Percentiles rank a stretch among this genome's conserved stretches.
Evolutionary conservation across 129 eudicot species (phyloP).

Genomic region (Artemisia argyi): DNA sequence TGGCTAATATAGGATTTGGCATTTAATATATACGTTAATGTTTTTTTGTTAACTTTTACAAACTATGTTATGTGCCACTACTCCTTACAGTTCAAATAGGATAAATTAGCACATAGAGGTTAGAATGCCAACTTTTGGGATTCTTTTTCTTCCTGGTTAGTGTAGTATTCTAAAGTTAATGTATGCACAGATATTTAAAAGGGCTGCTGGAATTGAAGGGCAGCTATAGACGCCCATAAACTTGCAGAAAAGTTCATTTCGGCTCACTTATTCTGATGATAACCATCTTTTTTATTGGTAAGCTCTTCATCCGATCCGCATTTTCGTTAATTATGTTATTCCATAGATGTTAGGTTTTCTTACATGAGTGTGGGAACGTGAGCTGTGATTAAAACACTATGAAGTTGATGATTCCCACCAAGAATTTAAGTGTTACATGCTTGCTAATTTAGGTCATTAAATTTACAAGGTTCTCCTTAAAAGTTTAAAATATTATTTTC

Average conservation of each 20-base stretch:
- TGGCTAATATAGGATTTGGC: no score
- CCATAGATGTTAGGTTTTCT: neutral
- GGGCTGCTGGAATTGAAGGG: constrained; percentile 56
- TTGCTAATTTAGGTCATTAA: no score
- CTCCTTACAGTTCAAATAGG: no score
- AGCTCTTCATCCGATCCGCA: constrained; percentile 15
- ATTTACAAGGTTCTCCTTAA: no score
- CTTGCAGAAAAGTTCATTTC: constrained; percentile 49
- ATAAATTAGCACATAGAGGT: constrained; percentile 32
- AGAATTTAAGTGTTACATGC: no score
- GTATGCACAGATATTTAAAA: constrained; percentile 52
- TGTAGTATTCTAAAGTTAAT: constrained; percentile 26
- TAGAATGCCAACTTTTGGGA: constrained; percentile 21
- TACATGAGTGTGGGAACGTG: neutral
- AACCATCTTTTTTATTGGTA: constrained; percentile 70
- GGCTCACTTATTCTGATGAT: constrained; percentile 56
- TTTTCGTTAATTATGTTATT: neutral
- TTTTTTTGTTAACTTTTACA: no score
- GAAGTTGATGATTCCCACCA: no score
- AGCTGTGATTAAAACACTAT: neutral
- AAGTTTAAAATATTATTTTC: no score
- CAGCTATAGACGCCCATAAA: constrained; percentile 43
- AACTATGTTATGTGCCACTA: no score
- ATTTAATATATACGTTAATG: no score
- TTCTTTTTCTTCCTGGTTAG: neutral